A percentile compares a stretch with the other conserved stretches of the same genome.
These are phyloP conservation scores for Solanum rostratum DNA, from an alignment of 257 asterid genomes.

Conservation along the genomic window DNA sequence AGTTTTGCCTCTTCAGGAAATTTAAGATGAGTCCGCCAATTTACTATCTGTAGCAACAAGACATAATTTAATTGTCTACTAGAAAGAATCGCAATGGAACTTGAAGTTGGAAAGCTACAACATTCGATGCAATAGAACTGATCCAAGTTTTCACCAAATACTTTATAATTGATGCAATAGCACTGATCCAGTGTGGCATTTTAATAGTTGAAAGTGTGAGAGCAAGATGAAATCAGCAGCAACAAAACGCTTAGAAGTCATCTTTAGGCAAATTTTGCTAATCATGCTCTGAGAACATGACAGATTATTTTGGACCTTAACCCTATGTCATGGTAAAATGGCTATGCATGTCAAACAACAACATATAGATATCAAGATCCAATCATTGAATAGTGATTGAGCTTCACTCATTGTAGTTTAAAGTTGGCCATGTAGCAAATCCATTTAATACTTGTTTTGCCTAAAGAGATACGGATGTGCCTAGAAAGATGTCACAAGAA, in stretches of 20 bases:
- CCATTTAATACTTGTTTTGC: neutral
- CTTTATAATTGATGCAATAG: neutral
- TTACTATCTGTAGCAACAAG: conserved; percentile 52
- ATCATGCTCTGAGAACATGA: neutral
- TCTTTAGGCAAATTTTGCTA: neutral
- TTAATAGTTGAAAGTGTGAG: neutral
- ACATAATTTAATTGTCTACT: neutral
- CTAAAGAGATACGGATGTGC: neutral
- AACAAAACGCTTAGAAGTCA: neutral
- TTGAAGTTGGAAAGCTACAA: neutral
- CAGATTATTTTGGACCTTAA: neutral
- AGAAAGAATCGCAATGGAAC: neutral
- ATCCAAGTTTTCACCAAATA: neutral
- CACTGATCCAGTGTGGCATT: neutral
- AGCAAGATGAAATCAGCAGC: neutral
- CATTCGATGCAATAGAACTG: neutral
- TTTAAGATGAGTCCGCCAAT: conserved; percentile 80
- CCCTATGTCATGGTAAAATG: neutral
- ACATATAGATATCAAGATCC: neutral
- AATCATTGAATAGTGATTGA: neutral
- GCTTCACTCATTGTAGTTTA: neutral
- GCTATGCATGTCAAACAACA: neutral
- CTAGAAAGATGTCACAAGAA: neutral
- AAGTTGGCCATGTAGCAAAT: neutral
- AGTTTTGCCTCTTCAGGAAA: conserved; percentile 93